A percentile compares a stretch with the other conserved stretches of the same genome.
Conservation (phyloP, 1,284 basidiomycete genomes). For the Fomitopsis palustris region DNA sequence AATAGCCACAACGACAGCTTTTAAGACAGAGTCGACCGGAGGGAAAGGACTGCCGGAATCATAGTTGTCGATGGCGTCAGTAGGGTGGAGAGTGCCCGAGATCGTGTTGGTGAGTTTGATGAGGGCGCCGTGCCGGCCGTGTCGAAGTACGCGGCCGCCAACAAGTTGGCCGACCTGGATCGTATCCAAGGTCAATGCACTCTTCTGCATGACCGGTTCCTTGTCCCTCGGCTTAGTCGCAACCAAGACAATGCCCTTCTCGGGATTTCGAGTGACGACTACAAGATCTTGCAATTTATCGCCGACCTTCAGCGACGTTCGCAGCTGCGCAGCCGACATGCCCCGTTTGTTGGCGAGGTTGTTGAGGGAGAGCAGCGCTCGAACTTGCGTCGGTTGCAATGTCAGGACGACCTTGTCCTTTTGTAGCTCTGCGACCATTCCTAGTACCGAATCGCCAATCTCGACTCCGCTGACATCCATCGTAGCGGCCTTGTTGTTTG, state of each 20-base stretch:
- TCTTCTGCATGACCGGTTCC: constrained; percentile 43
- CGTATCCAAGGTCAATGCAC: constrained; percentile 59
- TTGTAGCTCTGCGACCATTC: constrained; percentile 74
- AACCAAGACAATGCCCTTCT: constrained; percentile 87
- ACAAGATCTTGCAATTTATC: constrained; percentile 77
- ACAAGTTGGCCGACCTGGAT: constrained; percentile 71
- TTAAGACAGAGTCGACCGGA: constrained; percentile 61
- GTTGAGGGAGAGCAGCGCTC: constrained; percentile 82
- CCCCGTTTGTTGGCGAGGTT: constrained; percentile 84
- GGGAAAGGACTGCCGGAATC: constrained; percentile 58
- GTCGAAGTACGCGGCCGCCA: constrained; percentile 72
- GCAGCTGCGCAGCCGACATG: constrained; percentile 68
- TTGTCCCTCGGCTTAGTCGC: constrained; percentile 64
- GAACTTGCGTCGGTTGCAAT: constrained; percentile 68
- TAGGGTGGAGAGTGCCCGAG: constrained; percentile 75
- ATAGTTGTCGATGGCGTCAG: constrained; percentile 82
- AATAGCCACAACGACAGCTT: constrained; percentile 68
- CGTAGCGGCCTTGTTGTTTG: constrained; percentile 45
- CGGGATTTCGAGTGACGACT: constrained; percentile 87
- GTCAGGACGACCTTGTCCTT: constrained; percentile 79
- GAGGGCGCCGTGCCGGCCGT: constrained; percentile 66
- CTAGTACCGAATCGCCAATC: constrained; percentile 74
- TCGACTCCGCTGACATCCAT: constrained; percentile 71
- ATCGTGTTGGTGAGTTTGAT: constrained; percentile 72
- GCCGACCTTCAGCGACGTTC: constrained; percentile 63